Evolutionary conservation across 345 rosid genomes (phyloP).

Genomic region (Acer campestre): DNA sequence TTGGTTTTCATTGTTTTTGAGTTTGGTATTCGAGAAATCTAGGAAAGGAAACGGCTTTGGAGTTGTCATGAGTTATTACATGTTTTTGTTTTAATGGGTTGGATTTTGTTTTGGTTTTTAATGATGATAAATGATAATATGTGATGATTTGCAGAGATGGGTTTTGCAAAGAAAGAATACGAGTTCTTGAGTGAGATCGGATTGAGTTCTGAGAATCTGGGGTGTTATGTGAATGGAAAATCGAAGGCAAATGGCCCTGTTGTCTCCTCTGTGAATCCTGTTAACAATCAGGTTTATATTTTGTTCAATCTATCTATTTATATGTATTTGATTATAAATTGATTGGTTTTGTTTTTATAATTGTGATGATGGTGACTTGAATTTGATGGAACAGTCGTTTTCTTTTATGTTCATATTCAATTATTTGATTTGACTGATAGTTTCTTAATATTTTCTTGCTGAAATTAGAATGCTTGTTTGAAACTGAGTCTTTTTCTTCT

Average conservation of each 20-base stretch:
- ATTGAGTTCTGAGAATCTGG: slow-evolving; percentile 57
- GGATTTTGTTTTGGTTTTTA: too few relatives aligned
- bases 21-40: background rate
- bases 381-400: background rate
- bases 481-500: background rate
- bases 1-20: background rate
- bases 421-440: background rate
- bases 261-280: slow-evolving; percentile 71
- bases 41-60: background rate
- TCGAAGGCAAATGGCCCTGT: slow-evolving; percentile 83
- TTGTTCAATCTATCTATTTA: background rate
- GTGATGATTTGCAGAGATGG: slow-evolving; percentile 53
- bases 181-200: slow-evolving; percentile 88
- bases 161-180: slow-evolving; percentile 56
- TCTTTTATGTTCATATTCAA: background rate
- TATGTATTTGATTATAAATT: background rate
- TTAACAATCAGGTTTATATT: slow-evolving; percentile 68
- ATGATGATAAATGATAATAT: background rate
- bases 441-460: background rate
- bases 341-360: background rate
- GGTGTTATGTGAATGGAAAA: slow-evolving; percentile 68
- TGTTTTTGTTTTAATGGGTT: background rate
- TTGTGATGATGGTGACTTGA: background rate
- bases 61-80: background rate
- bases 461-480: background rate